Conservation (phyloP, 2,329 filamentous ascomycete species). For the Aurifilum marmelostoma region DNA sequence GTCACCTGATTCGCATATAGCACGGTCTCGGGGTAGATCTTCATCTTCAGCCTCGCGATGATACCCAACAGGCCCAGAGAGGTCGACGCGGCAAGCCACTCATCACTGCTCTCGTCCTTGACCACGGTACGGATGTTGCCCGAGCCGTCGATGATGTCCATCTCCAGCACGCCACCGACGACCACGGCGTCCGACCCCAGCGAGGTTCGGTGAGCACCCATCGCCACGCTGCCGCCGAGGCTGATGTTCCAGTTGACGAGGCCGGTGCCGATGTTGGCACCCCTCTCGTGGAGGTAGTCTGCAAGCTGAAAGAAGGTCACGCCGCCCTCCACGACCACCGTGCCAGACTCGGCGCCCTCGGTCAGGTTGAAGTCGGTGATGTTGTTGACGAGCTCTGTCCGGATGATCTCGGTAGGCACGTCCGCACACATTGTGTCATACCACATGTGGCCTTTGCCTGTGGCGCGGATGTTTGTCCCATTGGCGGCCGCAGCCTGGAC, state of each 20-base stretch:
- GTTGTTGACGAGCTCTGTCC: conserved; percentile 65
- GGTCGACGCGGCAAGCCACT: conserved; percentile 56
- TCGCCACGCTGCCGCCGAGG: conserved; percentile 53
- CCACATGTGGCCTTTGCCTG: conserved; percentile 55
- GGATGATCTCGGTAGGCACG: conserved; percentile 51
- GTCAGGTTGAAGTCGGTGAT: conserved; percentile 50
- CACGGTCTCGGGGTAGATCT: conserved; percentile 55
- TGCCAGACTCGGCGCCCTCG: conserved; percentile 42
- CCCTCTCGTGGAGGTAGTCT: conserved; percentile 50
- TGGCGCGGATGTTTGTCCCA: conserved; percentile 49
- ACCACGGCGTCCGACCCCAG: conserved; percentile 54
- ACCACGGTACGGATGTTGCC: conserved; percentile 48
- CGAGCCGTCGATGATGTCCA: conserved; percentile 54
- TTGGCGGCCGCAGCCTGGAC: conserved; percentile 46
- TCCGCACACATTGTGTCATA: conserved; percentile 59
- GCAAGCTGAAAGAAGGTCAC: conserved; percentile 56
- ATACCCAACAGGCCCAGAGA: conserved; percentile 53
- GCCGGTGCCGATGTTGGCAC: conserved; percentile 52
- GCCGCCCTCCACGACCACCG: conserved; percentile 54
- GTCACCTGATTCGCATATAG: conserved; percentile 54
- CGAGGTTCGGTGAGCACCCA: conserved; percentile 55
- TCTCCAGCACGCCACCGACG: conserved; percentile 49
- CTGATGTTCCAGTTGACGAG: conserved; percentile 60
- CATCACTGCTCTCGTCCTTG: conserved; percentile 47
- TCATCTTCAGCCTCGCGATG: conserved; percentile 52